Evolutionary conservation across 208 protist species (phyloP).

Genomic region (Phytomonas francai): DNA sequence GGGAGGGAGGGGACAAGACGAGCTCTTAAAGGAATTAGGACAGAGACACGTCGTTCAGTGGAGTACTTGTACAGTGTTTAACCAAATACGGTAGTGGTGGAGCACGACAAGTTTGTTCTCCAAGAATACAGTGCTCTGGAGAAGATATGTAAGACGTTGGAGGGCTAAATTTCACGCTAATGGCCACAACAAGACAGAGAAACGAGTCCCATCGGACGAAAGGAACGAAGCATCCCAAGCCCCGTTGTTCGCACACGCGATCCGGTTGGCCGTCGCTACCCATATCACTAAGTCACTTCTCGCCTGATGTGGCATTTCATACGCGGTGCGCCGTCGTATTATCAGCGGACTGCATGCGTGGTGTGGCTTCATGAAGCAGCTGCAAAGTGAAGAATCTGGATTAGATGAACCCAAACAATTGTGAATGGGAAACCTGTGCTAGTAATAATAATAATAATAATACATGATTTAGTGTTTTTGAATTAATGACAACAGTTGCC

Average conservation of each 20-base stretch:
- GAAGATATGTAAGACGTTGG: neutral
- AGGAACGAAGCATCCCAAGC: neutral
- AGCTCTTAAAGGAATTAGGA: neutral
- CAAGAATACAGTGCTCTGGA: neutral
- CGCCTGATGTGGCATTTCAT: too few relatives aligned
- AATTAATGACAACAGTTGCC: neutral
- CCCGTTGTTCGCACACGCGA: slow-evolving; percentile 25
- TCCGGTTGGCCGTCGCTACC: slow-evolving; percentile 25
- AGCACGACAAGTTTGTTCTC: neutral
- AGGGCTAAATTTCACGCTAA: neutral
- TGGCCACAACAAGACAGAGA: neutral
- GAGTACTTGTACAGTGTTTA: neutral
- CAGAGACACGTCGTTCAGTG: neutral
- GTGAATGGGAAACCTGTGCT: too few relatives aligned
- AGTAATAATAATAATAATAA: too few relatives aligned
- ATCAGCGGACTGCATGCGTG: too few relatives aligned
- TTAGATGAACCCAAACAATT: too few relatives aligned
- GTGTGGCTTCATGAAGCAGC: too few relatives aligned
- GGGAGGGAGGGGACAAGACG: neutral
- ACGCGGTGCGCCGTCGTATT: too few relatives aligned
- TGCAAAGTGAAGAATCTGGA: too few relatives aligned
- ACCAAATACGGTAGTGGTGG: neutral
- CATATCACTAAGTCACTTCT: slow-evolving; percentile 26
- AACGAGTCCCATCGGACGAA: neutral
- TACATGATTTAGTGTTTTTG: neutral